phyloP scores from a whole-genome alignment of 345 rosid genomes.

The Combretum micranthum region DNA sequence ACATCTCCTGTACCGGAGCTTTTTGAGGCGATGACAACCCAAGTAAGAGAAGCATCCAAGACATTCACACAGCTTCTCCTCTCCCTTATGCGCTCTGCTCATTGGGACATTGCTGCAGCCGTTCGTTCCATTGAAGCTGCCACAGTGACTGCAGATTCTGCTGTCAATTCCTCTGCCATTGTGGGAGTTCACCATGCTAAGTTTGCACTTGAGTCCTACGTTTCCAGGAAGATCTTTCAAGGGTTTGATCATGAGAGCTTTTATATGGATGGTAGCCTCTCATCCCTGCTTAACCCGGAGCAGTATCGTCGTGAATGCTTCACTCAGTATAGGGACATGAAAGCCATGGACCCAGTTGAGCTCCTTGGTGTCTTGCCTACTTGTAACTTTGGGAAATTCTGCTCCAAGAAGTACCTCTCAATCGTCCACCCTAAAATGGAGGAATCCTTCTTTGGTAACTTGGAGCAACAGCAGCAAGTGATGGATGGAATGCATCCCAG shows the following conservation, averaged over 20 bases:
- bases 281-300: constrained; percentile 72
- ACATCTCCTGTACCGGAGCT: constrained; percentile 76
- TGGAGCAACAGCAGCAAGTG: constrained; percentile 62
- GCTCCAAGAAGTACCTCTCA: constrained; percentile 68
- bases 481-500: constrained; percentile 70
- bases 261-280: constrained; percentile 84
- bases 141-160: constrained; percentile 14
- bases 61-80: constrained; percentile 70
- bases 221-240: constrained; percentile 62
- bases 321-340: constrained; percentile 80
- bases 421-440: constrained; percentile 95
- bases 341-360: constrained; percentile 88
- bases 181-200: constrained; percentile 68
- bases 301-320: constrained; percentile 84
- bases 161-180: constrained; percentile 26
- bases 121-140: constrained; percentile 91
- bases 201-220: constrained; percentile 77
- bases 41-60: constrained; percentile 72
- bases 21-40: constrained; percentile 56
- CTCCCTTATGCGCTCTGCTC: constrained; percentile 84
- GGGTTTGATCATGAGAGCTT: constrained; percentile 94
- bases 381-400: constrained; percentile 86
- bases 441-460: constrained; percentile 79
- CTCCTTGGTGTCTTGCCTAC: constrained; percentile 79
- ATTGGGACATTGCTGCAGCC: constrained; percentile 88